phyloP scores from a whole-genome alignment of 176 grass and related monocot species.

The Musa schizocarpa region DNA sequence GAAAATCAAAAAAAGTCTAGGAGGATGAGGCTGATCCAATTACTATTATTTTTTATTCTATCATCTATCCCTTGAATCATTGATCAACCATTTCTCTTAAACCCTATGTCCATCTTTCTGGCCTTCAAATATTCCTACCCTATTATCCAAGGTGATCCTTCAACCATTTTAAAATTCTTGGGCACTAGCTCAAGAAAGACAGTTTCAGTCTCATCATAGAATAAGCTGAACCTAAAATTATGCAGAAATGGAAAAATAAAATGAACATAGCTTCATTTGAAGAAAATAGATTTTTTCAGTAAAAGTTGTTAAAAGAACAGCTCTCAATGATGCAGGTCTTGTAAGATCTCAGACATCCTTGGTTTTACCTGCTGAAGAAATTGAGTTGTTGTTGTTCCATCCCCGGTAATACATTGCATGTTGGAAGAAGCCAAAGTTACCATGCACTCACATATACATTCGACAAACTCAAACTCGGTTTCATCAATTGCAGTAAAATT shows the following conservation, averaged over 20 bases:
- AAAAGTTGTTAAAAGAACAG: conserved; percentile 5
- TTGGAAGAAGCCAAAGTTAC: conserved; percentile 93
- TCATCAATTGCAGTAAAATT: conserved; percentile 62
- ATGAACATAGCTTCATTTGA: not conserved
- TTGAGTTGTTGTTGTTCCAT: conserved; percentile 55
- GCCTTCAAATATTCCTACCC: too few relatives aligned
- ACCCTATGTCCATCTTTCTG: too few relatives aligned
- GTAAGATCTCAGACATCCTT: not conserved
- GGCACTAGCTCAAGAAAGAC: too few relatives aligned
- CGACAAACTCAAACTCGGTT: conserved; percentile 69
- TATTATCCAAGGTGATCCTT: too few relatives aligned
- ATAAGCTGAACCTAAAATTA: not conserved
- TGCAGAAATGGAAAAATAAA: not conserved
- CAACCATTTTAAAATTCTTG: too few relatives aligned
- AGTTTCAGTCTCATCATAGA: not conserved
- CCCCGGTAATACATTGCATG: conserved; percentile 80
- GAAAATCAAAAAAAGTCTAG: not conserved
- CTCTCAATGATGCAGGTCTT: not conserved
- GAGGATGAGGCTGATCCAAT: not conserved
- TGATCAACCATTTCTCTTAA: too few relatives aligned
- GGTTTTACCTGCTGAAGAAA: conserved; percentile 84
- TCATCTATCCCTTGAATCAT: not conserved
- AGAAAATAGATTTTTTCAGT: not conserved
- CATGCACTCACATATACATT: conserved; percentile 81
- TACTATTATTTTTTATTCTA: not conserved